These are phyloP conservation scores for Cinnamomum micranthum DNA, from an alignment of 164 flowering plant species.

Conservation along the genomic window DNA sequence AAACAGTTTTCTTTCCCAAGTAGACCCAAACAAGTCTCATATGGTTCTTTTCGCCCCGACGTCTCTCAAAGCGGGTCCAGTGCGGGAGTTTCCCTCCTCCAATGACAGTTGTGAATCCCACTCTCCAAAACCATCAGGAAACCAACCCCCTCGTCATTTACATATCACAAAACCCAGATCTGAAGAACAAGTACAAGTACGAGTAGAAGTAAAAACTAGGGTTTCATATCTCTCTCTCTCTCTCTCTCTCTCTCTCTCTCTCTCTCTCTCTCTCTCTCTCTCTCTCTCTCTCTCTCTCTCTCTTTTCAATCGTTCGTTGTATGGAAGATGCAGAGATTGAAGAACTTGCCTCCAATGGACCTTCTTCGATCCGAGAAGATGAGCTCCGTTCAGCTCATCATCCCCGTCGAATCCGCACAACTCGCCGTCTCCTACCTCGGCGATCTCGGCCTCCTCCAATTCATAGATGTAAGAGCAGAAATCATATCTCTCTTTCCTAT, in stretches of 20 bases:
- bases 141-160: not conserved
- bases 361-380: constrained; percentile 88
- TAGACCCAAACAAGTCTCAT: too few species aligned
- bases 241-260: too few species aligned
- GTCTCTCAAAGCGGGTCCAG: not conserved
- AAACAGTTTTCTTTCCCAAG: too few species aligned
- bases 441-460: constrained; percentile 82
- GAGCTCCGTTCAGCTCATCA: constrained; percentile 88
- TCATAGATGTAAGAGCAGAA: constrained; percentile 65
- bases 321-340: constrained; percentile 26
- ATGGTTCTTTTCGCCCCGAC: too few species aligned
- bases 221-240: not conserved
- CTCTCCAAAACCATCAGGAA: not conserved
- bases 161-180: too few species aligned
- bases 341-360: constrained; percentile 64
- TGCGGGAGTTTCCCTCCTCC: not conserved
- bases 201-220: too few species aligned
- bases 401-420: constrained; percentile 91
- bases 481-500: too few species aligned
- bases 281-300: too few species aligned
- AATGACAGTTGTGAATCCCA: not conserved
- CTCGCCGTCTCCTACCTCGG: constrained; percentile 81
- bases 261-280: too few species aligned
- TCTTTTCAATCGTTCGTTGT: too few species aligned
- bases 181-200: too few species aligned